Evolutionary conservation across 2,329 filamentous ascomycete species (phyloP).

Genomic region (Apiospora saccharicola): DNA sequence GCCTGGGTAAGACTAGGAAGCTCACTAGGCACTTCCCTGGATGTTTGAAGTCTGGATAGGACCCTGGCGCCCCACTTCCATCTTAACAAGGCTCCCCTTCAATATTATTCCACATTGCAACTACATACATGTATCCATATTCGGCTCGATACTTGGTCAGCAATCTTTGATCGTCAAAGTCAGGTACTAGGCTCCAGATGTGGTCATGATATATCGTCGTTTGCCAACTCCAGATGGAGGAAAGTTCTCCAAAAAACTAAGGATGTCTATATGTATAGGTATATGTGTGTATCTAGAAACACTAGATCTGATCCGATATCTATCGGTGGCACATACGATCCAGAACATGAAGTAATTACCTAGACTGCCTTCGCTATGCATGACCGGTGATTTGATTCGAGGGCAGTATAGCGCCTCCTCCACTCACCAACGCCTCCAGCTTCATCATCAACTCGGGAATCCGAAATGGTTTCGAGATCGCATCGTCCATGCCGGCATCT

Average conservation of each 20-base stretch:
- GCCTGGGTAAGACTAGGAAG: neutral
- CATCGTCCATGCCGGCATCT: slow-evolving; percentile 59
- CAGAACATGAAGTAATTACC: neutral
- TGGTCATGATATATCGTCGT: neutral
- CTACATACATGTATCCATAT: no score
- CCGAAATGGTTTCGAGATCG: slow-evolving; percentile 28
- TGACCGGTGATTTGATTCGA: neutral
- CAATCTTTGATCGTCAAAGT: no score
- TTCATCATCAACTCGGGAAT: slow-evolving; percentile 29
- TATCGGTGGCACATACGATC: neutral
- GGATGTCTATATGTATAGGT: neutral
- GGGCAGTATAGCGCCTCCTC: neutral
- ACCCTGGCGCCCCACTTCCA: neutral
- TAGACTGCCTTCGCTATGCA: neutral
- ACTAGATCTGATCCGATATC: neutral
- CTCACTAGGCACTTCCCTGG: neutral
- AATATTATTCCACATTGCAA: no score
- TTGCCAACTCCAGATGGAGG: neutral
- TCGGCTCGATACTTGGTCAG: no score
- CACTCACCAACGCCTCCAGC: slow-evolving; percentile 25
- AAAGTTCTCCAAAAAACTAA: no score
- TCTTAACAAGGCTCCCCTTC: no score
- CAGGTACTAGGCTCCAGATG: no score
- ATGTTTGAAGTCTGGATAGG: neutral
- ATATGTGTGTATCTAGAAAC: neutral